Base-by-base conservation (phyloP, 768 basidiomycete species). In the Psilocybe cyanescens region DNA sequence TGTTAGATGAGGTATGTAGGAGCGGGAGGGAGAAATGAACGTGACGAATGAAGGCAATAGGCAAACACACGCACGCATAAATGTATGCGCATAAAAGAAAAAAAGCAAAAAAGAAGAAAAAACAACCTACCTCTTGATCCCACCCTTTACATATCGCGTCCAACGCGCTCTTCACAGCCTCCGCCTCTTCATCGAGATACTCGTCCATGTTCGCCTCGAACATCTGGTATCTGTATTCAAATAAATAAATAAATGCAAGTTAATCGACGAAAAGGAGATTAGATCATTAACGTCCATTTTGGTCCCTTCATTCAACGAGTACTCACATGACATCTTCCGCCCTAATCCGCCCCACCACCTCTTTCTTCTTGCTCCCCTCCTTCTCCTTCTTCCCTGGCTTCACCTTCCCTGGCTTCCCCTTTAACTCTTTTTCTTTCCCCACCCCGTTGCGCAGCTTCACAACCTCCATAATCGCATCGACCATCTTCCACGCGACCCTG, bases 131-230 rank as follows among this genome's bases (percentile, higher is more conserved):
- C 75, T 91, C 83, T 7, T 77, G 79, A 60, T 96, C 91, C 97
- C 95, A 98, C 1, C 78, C 80, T 60, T 85, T 84, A 71, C 91
- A 95, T 12, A 91, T 90, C 2, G 73, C 77, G 33, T 93, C 91
- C 58, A 97, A 86, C 0, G 82, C 78, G 4, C 81, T 82, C 68
- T 94, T 94, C 53, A 94, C 81, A 60, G 83, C 84, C 59, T 97
- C 96, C 4, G 90, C 83, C 72, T 99, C 97, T 70, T 98, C 95
- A 61, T 95, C 91, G 2, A 99, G 88, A 68, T 99, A 99, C 69
- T 98, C 96, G 70, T 97, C 96, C 94, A 99, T 97, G 72, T 96
- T 92, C 8, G 84, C 79, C 74, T 99, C 96, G 67, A 98, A 99
- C 94, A 98, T 97, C 49, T 83, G 85, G 72, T 94, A 97, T 11